These are phyloP conservation scores for Hypoxylon sp. DNA, from an alignment of 2,329 filamentous ascomycete species.

Conservation along the genomic window DNA sequence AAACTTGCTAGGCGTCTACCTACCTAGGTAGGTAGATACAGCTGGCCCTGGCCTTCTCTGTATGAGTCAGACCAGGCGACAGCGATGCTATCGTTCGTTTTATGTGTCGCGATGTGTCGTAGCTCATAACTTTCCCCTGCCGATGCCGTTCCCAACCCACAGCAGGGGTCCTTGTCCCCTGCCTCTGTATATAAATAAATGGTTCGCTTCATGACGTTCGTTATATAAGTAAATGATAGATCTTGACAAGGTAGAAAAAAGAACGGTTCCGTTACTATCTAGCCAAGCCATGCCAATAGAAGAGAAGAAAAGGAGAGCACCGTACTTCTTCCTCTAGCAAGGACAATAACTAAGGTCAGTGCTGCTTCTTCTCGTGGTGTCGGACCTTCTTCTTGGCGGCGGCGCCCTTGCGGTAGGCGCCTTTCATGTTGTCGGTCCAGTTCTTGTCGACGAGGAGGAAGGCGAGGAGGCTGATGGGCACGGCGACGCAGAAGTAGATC, in stretches of 20 bases:
- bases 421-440: slow-evolving; percentile 23
- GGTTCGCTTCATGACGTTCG: neutral
- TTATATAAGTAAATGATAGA: neutral
- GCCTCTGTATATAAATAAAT: neutral
- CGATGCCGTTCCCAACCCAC: neutral
- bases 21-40: too few species aligned
- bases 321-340: too few species aligned
- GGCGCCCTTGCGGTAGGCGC: neutral
- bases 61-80: neutral
- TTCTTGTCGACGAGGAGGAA: slow-evolving; percentile 33
- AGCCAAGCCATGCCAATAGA: too few species aligned
- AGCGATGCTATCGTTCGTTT: slow-evolving; percentile 10
- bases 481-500: slow-evolving; percentile 39
- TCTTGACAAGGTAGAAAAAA: too few species aligned
- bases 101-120: slow-evolving; percentile 6
- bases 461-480: slow-evolving; percentile 34
- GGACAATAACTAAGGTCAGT: neutral
- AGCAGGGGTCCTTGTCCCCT: neutral
- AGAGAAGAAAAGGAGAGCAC: too few species aligned
- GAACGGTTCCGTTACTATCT: neutral
- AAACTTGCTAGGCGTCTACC: neutral
- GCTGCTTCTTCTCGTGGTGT: neutral
- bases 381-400: neutral
- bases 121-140: slow-evolving; percentile 12
- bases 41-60: slow-evolving; percentile 3